Evolutionary conservation across 2,329 filamentous ascomycete species (phyloP).

Genomic region (Pseudogymnoascus sp.): DNA sequence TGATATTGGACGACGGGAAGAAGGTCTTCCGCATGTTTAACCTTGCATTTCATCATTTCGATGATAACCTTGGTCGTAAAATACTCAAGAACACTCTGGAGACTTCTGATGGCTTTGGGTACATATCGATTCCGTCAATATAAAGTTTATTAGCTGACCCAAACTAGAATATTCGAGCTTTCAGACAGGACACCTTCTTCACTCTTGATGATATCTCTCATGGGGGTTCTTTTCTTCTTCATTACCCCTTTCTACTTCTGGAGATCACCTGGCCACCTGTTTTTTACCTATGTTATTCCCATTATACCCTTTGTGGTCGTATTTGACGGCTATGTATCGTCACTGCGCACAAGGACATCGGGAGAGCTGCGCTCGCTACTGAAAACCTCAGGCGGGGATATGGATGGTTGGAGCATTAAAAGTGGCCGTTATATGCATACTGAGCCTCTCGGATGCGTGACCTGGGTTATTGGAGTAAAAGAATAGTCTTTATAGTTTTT

Average conservation of each 20-base stretch:
- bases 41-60: conserved; percentile 71
- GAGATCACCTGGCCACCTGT: conserved; percentile 36
- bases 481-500: background rate
- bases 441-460: conserved; percentile 41
- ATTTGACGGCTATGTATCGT: conserved; percentile 63
- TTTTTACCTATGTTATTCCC: conserved; percentile 61
- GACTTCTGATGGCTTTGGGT: conserved; percentile 59
- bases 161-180: conserved; percentile 59
- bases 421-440: conserved; percentile 37
- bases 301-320: conserved; percentile 60
- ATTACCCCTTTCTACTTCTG: conserved; percentile 44
- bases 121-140: background rate
- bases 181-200: conserved; percentile 55
- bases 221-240: conserved; percentile 46
- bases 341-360: conserved; percentile 58
- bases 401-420: conserved; percentile 36
- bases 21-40: conserved; percentile 64
- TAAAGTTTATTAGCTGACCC: background rate
- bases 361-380: conserved; percentile 57
- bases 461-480: conserved; percentile 37
- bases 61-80: conserved; percentile 51
- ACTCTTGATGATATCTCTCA: conserved; percentile 44
- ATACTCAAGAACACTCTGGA: conserved; percentile 59
- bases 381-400: conserved; percentile 41
- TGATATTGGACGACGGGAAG: conserved; percentile 31